Percentiles rank a stretch among this genome's conserved stretches.
Conservation (phyloP, 805 yeast genomes). For the Lachancea kluyveri region DNA sequence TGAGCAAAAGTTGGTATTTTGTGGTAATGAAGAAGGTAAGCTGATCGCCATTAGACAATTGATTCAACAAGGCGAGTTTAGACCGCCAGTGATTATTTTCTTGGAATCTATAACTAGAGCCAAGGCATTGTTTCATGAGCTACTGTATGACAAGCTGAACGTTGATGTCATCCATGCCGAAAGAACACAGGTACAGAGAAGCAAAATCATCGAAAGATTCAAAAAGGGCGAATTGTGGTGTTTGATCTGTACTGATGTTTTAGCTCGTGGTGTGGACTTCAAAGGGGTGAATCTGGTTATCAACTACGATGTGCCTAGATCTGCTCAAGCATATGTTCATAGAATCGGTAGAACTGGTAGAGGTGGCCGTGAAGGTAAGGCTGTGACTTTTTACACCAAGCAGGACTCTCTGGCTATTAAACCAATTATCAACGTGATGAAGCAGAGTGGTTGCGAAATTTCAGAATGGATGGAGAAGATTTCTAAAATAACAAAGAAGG, state of each 20-base stretch:
- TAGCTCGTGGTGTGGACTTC: slow-evolving; percentile 96
- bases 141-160: slow-evolving; percentile 83
- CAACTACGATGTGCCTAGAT: slow-evolving; percentile 92
- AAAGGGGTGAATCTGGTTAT: slow-evolving; percentile 92
- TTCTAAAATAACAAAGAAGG: slow-evolving; percentile 56
- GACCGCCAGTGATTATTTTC: slow-evolving; percentile 89
- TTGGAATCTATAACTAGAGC: slow-evolving; percentile 91
- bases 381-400: slow-evolving; percentile 89
- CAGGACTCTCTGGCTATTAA: slow-evolving; percentile 73
- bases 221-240: slow-evolving; percentile 93
- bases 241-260: slow-evolving; percentile 90
- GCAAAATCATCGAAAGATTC: slow-evolving; percentile 75
- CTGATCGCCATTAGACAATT: slow-evolving; percentile 84
- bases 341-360: slow-evolving; percentile 99
- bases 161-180: slow-evolving; percentile 97
- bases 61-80: slow-evolving; percentile 75
- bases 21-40: slow-evolving; percentile 96
- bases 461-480: slow-evolving; percentile 78
- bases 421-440: slow-evolving; percentile 90
- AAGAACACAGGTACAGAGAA: slow-evolving; percentile 82
- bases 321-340: slow-evolving; percentile 93
- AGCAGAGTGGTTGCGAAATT: slow-evolving; percentile 74
- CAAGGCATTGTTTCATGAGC: slow-evolving; percentile 88
- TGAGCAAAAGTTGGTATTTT: slow-evolving; percentile 74
- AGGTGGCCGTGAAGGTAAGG: slow-evolving; percentile 81